Conservation (phyloP, 1,139 yeast species). For the Geotrichum macrosporum region DNA sequence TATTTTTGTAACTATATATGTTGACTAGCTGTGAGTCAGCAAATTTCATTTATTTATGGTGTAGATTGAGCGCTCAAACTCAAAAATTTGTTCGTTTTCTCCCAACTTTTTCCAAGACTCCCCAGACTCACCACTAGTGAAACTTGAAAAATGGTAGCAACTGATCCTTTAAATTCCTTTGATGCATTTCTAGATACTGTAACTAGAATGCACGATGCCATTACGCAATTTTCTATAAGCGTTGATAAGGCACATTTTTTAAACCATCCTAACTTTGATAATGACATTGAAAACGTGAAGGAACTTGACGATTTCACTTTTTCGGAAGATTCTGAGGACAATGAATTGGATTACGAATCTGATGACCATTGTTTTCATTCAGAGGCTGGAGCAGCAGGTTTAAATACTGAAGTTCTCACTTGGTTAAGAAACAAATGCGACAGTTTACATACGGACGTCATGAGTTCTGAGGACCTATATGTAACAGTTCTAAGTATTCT, state of each 20-base stretch:
- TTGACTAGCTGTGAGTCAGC: no score
- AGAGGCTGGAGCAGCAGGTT: neutral
- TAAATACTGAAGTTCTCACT: conserved; percentile 9
- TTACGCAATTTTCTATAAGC: conserved; percentile 11
- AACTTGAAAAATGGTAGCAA: conserved; percentile 10
- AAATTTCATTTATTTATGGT: no score
- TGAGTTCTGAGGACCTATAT: conserved; percentile 18
- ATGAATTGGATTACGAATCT: neutral
- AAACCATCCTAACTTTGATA: conserved; percentile 9
- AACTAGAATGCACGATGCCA: conserved; percentile 20
- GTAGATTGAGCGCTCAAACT: neutral
- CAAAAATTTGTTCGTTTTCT: neutral
- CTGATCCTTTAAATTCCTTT: conserved; percentile 13
- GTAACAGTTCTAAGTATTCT: conserved; percentile 32
- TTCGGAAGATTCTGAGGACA: conserved; percentile 12
- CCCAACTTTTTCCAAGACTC: neutral
- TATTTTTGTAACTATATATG: no score
- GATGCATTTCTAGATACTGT: conserved; percentile 20
- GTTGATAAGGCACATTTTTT: neutral
- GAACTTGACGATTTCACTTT: conserved; percentile 17
- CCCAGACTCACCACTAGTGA: no score
- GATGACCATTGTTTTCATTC: neutral
- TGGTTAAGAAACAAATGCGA: conserved; percentile 15
- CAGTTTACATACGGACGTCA: conserved; percentile 1
- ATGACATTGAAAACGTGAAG: conserved; percentile 8